Percentiles rank a stretch among this genome's conserved stretches.
These are phyloP conservation scores for Pseudopediastrum boryanum DNA, from an alignment of 139 green algal genomes.

Conservation along the genomic window DNA sequence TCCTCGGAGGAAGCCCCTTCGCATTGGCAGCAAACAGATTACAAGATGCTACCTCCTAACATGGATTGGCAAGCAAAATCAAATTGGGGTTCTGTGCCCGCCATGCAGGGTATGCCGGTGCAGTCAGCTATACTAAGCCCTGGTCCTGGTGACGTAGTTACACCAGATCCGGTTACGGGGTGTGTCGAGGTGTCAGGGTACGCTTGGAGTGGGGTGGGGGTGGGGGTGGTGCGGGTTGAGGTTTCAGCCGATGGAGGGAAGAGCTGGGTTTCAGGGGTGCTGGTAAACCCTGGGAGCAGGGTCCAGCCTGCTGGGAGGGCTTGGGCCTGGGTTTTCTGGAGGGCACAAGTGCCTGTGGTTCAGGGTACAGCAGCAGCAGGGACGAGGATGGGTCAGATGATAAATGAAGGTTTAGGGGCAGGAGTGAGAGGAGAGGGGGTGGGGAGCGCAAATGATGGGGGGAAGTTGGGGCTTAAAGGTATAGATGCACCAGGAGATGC, in stretches of 20 bases:
- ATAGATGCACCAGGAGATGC: too few relatives aligned
- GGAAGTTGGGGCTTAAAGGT: too few relatives aligned
- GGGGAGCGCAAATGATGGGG: background rate
- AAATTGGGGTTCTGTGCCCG: constrained; percentile 58
- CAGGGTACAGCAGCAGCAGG: background rate
- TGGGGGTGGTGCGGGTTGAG: constrained; percentile 79
- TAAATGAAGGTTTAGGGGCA: background rate
- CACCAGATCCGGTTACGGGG: background rate
- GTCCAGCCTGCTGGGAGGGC: background rate
- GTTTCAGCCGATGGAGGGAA: constrained; percentile 80
- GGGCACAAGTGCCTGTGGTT: background rate
- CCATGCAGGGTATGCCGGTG: constrained; percentile 71
- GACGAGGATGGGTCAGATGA: background rate
- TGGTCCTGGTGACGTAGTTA: background rate
- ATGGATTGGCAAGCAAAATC: constrained; percentile 58
- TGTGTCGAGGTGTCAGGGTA: constrained; percentile 65
- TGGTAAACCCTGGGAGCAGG: background rate
- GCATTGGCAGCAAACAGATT: constrained; percentile 75
- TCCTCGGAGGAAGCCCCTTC: constrained; percentile 49
- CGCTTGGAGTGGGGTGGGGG: constrained; percentile 77
- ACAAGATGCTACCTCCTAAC: constrained; percentile 54
- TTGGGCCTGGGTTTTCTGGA: constrained; percentile 1
- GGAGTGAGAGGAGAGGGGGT: background rate
- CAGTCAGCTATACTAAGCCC: constrained; percentile 64
- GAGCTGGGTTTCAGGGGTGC: constrained; percentile 58